Percentiles rank a stretch among this genome's conserved stretches.
Conservation (phyloP, 2,329 filamentous ascomycete species). For the Rugonectria rugulosa region DNA sequence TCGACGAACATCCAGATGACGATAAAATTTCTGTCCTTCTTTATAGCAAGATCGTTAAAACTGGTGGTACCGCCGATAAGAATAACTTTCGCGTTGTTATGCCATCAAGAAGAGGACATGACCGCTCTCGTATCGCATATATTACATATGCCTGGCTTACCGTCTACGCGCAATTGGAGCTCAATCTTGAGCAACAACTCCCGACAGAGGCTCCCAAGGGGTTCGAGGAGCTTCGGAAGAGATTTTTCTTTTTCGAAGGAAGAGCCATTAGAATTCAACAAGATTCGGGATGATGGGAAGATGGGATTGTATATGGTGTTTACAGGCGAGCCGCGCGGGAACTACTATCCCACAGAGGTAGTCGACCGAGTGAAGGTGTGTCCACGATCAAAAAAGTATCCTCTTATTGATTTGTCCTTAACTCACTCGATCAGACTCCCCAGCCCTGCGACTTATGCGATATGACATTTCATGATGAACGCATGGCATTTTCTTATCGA, state of each 20-base stretch:
- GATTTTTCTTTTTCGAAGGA: not conserved
- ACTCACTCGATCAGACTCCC: not conserved
- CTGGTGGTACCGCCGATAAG: conserved; percentile 3
- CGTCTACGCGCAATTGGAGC: conserved; percentile 2
- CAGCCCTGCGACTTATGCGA: not conserved
- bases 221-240: not conserved
- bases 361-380: not conserved
- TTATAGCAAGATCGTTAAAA: conserved; percentile 9
- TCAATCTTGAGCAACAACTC: conserved; percentile 9
- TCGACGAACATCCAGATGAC: conserved; percentile 10
- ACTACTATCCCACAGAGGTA: not conserved
- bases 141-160: conserved; percentile 15
- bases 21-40: conserved; percentile 8
- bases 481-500: not conserved
- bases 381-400: not conserved
- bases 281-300: not conserved
- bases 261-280: not conserved
- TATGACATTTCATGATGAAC: not conserved
- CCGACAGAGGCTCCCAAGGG: not conserved
- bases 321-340: not conserved
- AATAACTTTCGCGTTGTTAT: conserved; percentile 15
- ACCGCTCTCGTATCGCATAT: conserved; percentile 7
- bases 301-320: not conserved
- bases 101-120: not conserved
- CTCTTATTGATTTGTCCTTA: not conserved